phyloP scores from a whole-genome alignment of 116 monocot genomes.

The Cymodocea nodosa region DNA sequence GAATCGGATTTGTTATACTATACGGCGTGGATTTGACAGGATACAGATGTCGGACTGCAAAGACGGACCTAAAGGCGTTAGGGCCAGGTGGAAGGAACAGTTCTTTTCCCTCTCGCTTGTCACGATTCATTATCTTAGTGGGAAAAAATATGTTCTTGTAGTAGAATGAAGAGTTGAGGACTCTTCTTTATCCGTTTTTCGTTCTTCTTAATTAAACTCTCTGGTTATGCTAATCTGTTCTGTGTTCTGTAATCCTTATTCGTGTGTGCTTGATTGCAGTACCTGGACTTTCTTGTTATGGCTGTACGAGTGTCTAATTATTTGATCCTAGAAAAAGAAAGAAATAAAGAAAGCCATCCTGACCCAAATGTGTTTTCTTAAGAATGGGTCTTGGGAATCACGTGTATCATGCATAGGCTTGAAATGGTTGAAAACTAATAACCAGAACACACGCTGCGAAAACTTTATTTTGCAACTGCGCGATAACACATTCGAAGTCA shows the following conservation, averaged over 20 bases:
- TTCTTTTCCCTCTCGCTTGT: neutral
- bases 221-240: neutral
- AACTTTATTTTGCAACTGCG: too few relatives aligned
- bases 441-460: too few relatives aligned
- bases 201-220: neutral
- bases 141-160: neutral
- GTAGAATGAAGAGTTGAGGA: neutral
- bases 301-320: too few relatives aligned
- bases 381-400: too few relatives aligned
- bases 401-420: too few relatives aligned
- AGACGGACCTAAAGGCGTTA: neutral
- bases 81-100: neutral
- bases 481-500: too few relatives aligned
- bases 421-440: too few relatives aligned
- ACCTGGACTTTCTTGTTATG: too few relatives aligned
- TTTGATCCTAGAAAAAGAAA: too few relatives aligned
- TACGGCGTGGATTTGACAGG: neutral
- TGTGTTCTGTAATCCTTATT: neutral
- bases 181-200: neutral
- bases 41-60: neutral
- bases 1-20: neutral
- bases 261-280: neutral
- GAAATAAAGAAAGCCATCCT: too few relatives aligned
- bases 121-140: neutral
- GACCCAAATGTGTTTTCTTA: too few relatives aligned